Conservation (phyloP, 2,329 filamentous ascomycete species). For the Bipolaris oryzae region DNA sequence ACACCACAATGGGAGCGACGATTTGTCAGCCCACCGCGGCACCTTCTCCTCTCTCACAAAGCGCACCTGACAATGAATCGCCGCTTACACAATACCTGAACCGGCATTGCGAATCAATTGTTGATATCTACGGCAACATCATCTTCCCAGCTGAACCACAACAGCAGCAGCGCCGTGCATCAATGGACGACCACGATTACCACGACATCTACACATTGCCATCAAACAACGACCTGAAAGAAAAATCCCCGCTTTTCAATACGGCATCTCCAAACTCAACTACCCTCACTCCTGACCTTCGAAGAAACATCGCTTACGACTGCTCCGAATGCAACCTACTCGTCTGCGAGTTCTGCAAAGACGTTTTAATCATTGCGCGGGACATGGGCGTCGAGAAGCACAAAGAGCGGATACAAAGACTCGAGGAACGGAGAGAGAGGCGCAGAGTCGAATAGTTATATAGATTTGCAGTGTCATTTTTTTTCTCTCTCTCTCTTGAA, state of each 20-base stretch:
- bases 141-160: constrained; percentile 13
- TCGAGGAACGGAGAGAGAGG: no score
- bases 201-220: neutral
- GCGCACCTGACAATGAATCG: constrained; percentile 4
- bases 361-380: constrained; percentile 5
- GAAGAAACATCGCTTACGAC: constrained; percentile 34
- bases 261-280: neutral
- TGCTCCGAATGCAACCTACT: constrained; percentile 31
- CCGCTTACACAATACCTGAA: constrained; percentile 19
- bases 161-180: constrained; percentile 11
- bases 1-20: constrained; percentile 15
- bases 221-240: neutral
- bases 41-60: constrained; percentile 11
- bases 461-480: no score
- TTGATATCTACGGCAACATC: constrained; percentile 31
- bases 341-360: constrained; percentile 33
- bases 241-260: neutral
- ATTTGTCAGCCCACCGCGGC: constrained; percentile 7
- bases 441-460: no score
- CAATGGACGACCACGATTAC: constrained; percentile 2
- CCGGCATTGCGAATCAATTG: constrained; percentile 4
- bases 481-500: no score
- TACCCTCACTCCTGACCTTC: neutral
- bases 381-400: neutral
- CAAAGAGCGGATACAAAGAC: no score